Base-by-base conservation (phyloP, 139 green algal genomes). In the Chlorella sp. region DNA sequence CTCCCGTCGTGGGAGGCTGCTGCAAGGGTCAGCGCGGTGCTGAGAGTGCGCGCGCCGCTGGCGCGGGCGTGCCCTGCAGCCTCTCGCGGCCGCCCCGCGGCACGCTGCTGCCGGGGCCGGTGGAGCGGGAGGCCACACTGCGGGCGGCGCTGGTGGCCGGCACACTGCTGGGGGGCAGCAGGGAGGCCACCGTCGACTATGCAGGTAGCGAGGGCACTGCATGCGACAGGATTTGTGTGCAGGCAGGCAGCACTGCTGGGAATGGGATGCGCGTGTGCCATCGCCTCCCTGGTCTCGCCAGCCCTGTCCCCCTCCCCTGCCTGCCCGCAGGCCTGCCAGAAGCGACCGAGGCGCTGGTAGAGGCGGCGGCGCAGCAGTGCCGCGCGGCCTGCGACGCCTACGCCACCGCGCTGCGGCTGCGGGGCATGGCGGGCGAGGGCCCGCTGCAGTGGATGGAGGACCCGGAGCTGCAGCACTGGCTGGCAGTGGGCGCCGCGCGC, bases 391-490 rank as follows among this genome's bases (percentile, higher is more conserved):
- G 40, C 9, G 59, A 84, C 9, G 48, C 63, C 3, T 80, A 84
- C 51, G 40, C 55, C 9, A 86, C 80, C 21, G 56, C 71, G 9
- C 62, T 87, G 48, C 73, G 82, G 19, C 63, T 90, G 8, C 78
- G 88, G 68, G 74, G 70, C 48, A 83, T 89, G 82, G 46, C 71
- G 0, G 82, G 82, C 17, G 77, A 88, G 43, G 84, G 84, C n/a
- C 71, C 83, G 6, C 50, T 89, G 63, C 48, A 78, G 58, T 59
- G 59, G 66, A 85, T 89, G 73, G 84, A 84, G 14, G 72, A 85
- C 42, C 60, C 73, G 19, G 84, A 89, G 73, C 41, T 79, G 68
- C 65, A 79, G 69, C 65, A 85, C 74, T 89, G 84, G 84, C 79
- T 82, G 69, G 25, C 5, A 1, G 41, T 79, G 36, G 65, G 67